phyloP scores from a whole-genome alignment of 2,329 filamentous ascomycete species.

The Lachnellula suecica region DNA sequence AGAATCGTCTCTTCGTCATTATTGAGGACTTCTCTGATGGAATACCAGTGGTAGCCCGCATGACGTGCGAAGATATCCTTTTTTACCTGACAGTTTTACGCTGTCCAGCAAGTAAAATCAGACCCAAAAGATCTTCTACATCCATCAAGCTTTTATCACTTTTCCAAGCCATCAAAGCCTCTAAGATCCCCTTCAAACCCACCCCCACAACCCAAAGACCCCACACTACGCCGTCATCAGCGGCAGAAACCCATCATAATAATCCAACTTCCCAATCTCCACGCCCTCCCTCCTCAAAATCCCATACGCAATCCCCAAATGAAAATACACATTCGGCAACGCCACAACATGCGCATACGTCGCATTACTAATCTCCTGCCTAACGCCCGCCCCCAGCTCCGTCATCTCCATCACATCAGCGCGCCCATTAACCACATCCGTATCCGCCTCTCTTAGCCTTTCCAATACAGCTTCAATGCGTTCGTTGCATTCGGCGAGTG shows the following conservation, averaged over 20 bases:
- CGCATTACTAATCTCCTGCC: constrained; percentile 11
- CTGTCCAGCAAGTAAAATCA: too few species aligned
- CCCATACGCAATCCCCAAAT: constrained; percentile 55
- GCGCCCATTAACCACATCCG: constrained; percentile 24
- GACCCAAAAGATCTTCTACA: too few species aligned
- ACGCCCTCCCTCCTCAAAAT: constrained; percentile 61
- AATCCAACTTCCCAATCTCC: constrained; percentile 58
- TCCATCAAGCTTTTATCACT: too few species aligned
- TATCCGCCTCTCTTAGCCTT: constrained; percentile 22
- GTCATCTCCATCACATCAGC: constrained; percentile 17
- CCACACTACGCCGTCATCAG: too few species aligned
- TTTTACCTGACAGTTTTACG: too few species aligned
- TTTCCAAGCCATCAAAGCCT: too few species aligned
- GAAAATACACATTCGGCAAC: constrained; percentile 63
- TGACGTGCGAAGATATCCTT: too few species aligned
- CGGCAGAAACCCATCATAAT: constrained; percentile 22
- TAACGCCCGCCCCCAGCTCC: constrained; percentile 14
- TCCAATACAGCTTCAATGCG: constrained; percentile 28
- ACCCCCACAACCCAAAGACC: too few species aligned
- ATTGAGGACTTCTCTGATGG: too few species aligned
- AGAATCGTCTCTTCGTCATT: too few species aligned
- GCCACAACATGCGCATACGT: constrained; percentile 47
- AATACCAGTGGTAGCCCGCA: too few species aligned
- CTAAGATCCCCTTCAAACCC: too few species aligned
- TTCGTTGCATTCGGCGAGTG: constrained; percentile 25